Conservation (phyloP, 2,329 filamentous ascomycete species). For the Celoporthe dispersa region DNA sequence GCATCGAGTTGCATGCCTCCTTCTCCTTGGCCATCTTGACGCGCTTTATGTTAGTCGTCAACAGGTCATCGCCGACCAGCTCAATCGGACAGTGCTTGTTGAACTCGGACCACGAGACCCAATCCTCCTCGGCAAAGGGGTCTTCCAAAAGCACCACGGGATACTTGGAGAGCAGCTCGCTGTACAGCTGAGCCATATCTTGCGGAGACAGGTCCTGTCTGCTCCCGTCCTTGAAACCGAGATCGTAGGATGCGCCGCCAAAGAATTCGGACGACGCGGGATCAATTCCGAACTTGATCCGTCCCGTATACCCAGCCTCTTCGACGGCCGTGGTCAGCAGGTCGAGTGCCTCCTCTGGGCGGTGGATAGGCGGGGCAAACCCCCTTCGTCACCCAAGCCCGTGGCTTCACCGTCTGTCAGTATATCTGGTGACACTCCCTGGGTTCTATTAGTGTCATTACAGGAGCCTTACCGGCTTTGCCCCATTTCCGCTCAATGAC, state of each 20-base stretch:
- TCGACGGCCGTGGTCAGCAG: constrained; percentile 37
- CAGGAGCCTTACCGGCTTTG: constrained; percentile 28
- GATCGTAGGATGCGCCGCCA: not conserved
- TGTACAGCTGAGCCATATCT: constrained; percentile 40
- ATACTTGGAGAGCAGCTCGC: constrained; percentile 39
- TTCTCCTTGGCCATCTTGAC: constrained; percentile 42
- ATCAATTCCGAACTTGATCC: constrained; percentile 46
- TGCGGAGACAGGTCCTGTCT: constrained; percentile 32
- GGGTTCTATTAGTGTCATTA: constrained; percentile 29
- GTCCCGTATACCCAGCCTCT: constrained; percentile 37
- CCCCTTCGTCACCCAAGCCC: constrained; percentile 44
- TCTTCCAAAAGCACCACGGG: constrained; percentile 46
- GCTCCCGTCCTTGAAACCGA: not conserved
- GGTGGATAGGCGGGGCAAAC: constrained; percentile 42
- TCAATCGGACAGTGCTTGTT: constrained; percentile 40
- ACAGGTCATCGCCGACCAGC: constrained; percentile 47
- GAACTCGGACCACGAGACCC: constrained; percentile 42
- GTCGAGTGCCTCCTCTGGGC: constrained; percentile 41
- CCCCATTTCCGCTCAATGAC: constrained; percentile 40
- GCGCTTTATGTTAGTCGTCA: constrained; percentile 44
- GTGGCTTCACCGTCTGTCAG: not conserved
- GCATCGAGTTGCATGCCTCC: constrained; percentile 41
- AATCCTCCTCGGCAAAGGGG: constrained; percentile 47
- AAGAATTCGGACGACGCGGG: constrained; percentile 43
- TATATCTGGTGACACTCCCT: not conserved